Base-by-base conservation (phyloP, 2,329 filamentous ascomycete genomes). In the Penicillium occitanis region DNA sequence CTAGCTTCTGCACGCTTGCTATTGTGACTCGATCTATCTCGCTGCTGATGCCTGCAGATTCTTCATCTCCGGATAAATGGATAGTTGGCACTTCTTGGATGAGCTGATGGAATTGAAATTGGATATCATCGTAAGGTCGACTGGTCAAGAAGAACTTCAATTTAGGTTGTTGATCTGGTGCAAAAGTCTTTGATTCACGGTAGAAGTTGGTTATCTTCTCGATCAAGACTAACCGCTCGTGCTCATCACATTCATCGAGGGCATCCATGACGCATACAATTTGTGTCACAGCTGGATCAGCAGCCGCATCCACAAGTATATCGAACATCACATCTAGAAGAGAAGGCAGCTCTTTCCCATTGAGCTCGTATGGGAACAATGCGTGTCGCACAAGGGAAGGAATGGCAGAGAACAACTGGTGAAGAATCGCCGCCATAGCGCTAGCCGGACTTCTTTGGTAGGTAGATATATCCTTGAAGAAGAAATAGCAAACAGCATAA, bases 401-500 rank as follows among this genome's bases (percentile, higher is more conserved):
- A 25, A 0, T 63, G 13, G 46, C 33, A 64, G 13, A 67, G 33
- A 59, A 81, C 75, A 6, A 66, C 33, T 80, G 78, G n/a, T 74
- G 75, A 5, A 81, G 40, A 0, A 80, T 68, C 22, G 72, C 74
- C 25, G 75, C 70, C 0, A 80, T 51, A 4, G 77, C 78, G 14
- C 37, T 64, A 3, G 37, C 7, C 13, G 62, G 51, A 35, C 51
- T 64, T 48, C 62, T 28, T 46, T 64, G 62, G 14, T 58, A 42
- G 19, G n/a, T 63, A 17, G 63, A 65, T 3, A 68, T 19, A 48
- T 79, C 76, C 64, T 80, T 80, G 69, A 82, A 82, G 67, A 82
- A 82, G 67, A 57, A 57, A 81, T 82, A 82, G 68, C 78, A 80
- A 5, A 79, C 71, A 1, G 71, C 76, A 0, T 53, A 35, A 22